phyloP scores from a whole-genome alignment of 768 basidiomycete genomes.

The Pleurotus citrinopileatus region DNA sequence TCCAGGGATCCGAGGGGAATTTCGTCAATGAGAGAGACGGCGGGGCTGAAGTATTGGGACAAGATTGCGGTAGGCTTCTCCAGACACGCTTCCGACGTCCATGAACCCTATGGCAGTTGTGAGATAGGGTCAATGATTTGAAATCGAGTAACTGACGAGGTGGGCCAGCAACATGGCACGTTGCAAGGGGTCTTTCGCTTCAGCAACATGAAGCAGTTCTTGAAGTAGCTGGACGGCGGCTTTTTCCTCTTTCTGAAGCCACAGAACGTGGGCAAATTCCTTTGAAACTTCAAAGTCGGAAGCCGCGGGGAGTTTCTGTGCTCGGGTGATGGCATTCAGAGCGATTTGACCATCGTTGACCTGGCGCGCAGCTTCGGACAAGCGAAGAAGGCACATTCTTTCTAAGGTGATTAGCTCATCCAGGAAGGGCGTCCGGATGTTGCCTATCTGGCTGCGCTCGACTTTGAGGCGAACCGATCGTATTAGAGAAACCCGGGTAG shows the following conservation, averaged over 20 bases:
- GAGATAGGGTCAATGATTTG: not conserved
- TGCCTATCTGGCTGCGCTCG: conserved; percentile 75
- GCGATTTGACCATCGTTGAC: conserved; percentile 76
- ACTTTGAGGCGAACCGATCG: conserved; percentile 69
- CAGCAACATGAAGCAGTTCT: conserved; percentile 26
- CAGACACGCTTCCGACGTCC: conserved; percentile 85
- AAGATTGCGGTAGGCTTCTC: conserved; percentile 75
- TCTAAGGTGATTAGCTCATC: conserved; percentile 56
- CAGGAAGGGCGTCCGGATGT: conserved; percentile 52
- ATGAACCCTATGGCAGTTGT: conserved; percentile 63
- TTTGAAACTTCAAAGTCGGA: conserved; percentile 55
- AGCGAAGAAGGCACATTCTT: conserved; percentile 62
- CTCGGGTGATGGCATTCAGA: conserved; percentile 78
- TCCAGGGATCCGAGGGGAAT: conserved; percentile 16
- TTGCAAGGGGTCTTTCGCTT: conserved; percentile 15
- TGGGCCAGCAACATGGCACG: conserved; percentile 50
- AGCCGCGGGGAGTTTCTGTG: conserved; percentile 54
- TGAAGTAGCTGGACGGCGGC: conserved; percentile 75
- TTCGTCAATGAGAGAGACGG: conserved; percentile 34
- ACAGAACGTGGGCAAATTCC: conserved; percentile 89
- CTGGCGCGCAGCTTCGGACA: conserved; percentile 71
- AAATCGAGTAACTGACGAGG: conserved; percentile 46
- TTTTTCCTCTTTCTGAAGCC: conserved; percentile 83
- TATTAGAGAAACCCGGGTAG: conserved; percentile 80
- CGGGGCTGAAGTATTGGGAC: conserved; percentile 65